Base-by-base conservation (phyloP, 768 basidiomycete species). In the Termitomyces sp. region DNA sequence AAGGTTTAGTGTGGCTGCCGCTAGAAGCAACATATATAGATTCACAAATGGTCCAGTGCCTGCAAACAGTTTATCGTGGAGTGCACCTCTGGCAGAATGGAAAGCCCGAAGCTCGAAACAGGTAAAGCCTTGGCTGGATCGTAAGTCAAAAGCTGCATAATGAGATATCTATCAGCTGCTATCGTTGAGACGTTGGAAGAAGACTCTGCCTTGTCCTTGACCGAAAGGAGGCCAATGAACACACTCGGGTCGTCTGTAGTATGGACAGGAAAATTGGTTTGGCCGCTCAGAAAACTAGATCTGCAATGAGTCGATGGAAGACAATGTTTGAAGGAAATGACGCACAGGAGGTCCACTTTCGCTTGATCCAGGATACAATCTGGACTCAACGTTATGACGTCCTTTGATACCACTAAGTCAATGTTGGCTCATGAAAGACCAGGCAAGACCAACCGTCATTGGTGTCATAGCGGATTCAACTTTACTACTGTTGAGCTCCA, bases 1-100 rank as follows among this genome's bases (percentile, higher is more conserved):
- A 18, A 30, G 10, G 57, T 7, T 10, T 20, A 43, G 12, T 61
- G 12, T 49, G 36, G 28, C 54, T 32, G 14, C 46, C n/a, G 13
- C 1, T 50, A 38, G 33, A 44, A 6, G 40, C 35, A 38, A 54
- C 59, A 38, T 35, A 20, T 18, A 12, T 3, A 10, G 61, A 47
- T 82, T 43, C 65, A 91, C 90, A 92, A 95, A 69, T 95, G 95
- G 69, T 97, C 94, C 50, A 98, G 73, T 0, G 94, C 93, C 69
- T 98, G 93, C 76, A 97, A 93, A 67, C 91, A 97, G 66, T 91
- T 95, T 69, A 97, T 95, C 9, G 83, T 81, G 0, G 93, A 92
- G 43, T 78, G 77, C 4, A 93, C 95, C 73, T 98, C 95, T 0
- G 95, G 96, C 10, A 98, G 73, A 28, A 95, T 87, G 0, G 89